phyloP scores from a whole-genome alignment of 2,329 filamentous ascomycete genomes.

The Ceratocystis cubensis region DNA sequence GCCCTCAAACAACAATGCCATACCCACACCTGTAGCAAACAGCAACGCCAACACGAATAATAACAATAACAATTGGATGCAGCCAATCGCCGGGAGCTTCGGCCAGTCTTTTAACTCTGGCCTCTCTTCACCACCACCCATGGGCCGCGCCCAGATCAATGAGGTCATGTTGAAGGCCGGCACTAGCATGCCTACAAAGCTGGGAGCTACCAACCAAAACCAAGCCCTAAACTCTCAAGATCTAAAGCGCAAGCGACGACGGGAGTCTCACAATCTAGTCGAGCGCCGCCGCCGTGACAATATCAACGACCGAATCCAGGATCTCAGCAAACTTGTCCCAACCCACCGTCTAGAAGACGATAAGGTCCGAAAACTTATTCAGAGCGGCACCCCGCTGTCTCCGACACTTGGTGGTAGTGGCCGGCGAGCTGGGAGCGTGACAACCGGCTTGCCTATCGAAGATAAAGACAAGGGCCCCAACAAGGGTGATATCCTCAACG shows the following conservation, averaged over 20 bases:
- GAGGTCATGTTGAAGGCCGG: constrained; percentile 82
- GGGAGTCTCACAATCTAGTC: constrained; percentile 92
- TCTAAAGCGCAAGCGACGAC: constrained; percentile 77
- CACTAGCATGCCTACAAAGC: constrained; percentile 80
- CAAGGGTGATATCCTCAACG: constrained; percentile 96
- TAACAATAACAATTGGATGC: constrained; percentile 26
- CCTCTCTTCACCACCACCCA: constrained; percentile 68
- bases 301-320: constrained; percentile 97
- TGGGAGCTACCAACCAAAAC: constrained; percentile 36
- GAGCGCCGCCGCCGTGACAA: constrained; percentile 91
- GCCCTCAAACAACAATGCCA: constrained; percentile 55
- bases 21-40: constrained; percentile 73
- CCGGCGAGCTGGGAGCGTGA: constrained; percentile 73
- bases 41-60: neutral
- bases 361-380: constrained; percentile 87
- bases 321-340: constrained; percentile 85
- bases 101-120: constrained; percentile 82
- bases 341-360: constrained; percentile 89
- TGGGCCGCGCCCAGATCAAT: constrained; percentile 62
- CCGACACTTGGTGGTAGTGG: constrained; percentile 69
- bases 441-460: constrained; percentile 80
- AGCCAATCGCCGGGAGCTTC: constrained; percentile 62
- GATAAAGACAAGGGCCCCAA: constrained; percentile 98
- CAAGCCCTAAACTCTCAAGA: constrained; percentile 62
- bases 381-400: constrained; percentile 82